Conservation (phyloP, 306 rosid genomes). For the Gastrolobium villosum region DNA sequence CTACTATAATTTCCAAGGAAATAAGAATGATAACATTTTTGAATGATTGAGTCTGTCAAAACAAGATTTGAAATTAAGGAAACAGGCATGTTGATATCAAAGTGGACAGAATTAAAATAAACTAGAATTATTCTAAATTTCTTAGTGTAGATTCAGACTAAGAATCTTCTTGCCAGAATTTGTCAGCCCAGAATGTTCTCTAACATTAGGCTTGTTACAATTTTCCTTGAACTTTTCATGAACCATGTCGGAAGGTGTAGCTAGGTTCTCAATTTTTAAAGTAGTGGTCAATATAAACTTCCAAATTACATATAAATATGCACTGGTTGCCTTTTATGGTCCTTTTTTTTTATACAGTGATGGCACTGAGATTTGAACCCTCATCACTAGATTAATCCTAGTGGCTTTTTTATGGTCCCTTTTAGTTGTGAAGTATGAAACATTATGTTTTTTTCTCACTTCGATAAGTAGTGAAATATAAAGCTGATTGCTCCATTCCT, state of each 20-base stretch:
- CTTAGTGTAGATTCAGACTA: slow-evolving; percentile 15
- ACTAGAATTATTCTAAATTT: background rate
- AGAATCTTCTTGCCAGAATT: slow-evolving; percentile 12
- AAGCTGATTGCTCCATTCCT: slow-evolving; percentile 8
- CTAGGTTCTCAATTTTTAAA: slow-evolving; percentile 3
- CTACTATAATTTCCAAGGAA: background rate
- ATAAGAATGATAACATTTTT: background rate
- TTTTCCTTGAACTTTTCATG: slow-evolving; percentile 17
- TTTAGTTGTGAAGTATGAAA: slow-evolving; percentile 1
- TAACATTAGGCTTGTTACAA: slow-evolving; percentile 11
- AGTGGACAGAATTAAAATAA: slow-evolving; percentile 3
- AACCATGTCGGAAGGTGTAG: slow-evolving; percentile 6
- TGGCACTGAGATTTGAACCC: too few species aligned
- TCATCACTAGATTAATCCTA: too few species aligned
- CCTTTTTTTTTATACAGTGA: background rate
- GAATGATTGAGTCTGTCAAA: slow-evolving; percentile 8
- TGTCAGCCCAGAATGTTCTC: slow-evolving; percentile 7
- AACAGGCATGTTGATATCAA: slow-evolving; percentile 6
- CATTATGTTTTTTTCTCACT: background rate
- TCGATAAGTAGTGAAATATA: background rate
- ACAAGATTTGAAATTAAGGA: slow-evolving; percentile 26
- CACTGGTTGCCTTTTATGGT: slow-evolving; percentile 5
- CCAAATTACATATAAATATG: background rate
- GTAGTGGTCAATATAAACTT: slow-evolving; percentile 11
- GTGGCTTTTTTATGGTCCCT: background rate